A percentile compares a stretch with the other conserved stretches of the same genome.
These are phyloP conservation scores for Panicum miliaceum DNA, from an alignment of 176 grass and related monocot species.

Conservation along the genomic window DNA sequence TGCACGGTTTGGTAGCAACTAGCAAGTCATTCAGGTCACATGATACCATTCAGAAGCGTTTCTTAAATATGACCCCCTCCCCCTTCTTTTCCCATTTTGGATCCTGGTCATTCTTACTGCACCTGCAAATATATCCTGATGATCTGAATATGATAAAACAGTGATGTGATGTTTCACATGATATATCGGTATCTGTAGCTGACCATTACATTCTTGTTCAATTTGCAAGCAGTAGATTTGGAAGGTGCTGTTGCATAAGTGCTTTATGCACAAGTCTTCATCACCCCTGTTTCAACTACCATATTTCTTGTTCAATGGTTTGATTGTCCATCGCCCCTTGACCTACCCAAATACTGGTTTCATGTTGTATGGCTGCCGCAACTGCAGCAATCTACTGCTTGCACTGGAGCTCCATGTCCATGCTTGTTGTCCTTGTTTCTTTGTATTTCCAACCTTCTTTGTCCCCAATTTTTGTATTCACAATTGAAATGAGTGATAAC, in stretches of 20 bases:
- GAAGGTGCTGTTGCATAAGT: background rate
- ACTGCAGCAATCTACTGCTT: background rate
- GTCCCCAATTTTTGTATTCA: background rate
- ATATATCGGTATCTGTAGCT: background rate
- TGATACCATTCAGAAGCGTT: background rate
- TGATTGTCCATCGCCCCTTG: background rate
- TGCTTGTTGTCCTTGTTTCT: background rate
- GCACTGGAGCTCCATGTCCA: background rate
- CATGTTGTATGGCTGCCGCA: background rate
- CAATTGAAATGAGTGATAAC: background rate
- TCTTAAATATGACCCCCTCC: background rate
- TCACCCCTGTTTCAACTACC: background rate
- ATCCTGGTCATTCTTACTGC: background rate
- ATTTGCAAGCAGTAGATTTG: background rate
- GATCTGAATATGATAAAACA: background rate
- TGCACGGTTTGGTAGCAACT: background rate
- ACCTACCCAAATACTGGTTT: background rate
- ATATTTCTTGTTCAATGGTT: conserved; percentile 7
- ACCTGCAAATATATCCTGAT: background rate
- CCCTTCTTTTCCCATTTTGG: background rate
- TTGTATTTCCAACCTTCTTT: background rate
- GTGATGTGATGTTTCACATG: background rate
- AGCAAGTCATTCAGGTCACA: background rate
- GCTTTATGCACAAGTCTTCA: background rate
- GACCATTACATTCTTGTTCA: background rate